Evolutionary conservation across 495 filamentous ascomycete species (phyloP), one percentile per base, ranked within the genome.

Genomic region (Aspergillus kassunensis): DNA sequence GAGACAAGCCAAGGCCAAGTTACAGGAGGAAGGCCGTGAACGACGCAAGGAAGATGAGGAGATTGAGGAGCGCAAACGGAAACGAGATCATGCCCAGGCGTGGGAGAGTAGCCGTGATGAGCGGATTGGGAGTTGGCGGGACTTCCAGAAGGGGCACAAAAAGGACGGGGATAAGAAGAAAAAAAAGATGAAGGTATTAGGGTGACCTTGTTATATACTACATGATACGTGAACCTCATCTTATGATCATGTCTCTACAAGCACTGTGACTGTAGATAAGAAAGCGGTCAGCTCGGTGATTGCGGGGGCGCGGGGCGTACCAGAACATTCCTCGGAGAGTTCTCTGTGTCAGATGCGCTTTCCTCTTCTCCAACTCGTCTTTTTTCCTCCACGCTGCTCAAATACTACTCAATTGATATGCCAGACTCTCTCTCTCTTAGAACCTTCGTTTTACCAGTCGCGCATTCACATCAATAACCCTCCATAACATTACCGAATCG

Each of bases 11-110:
- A 95, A 96, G 76, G 95, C 88, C 54, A 88, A 91, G 74, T 82
- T 97, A 86, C 89, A 93, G 66, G 93, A 99, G 73, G 93, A 99
- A 67, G 93, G 93, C 30, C 78, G 95, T 48, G 87, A 95, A 78
- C 83, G 95, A 77, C 81, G 84, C 63, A 88, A 86, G 65, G 83
- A 80, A 60, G 93, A 97, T 11, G 89, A 92, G 68, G 95, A 97
- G 72, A 41, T 87, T 13, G 89, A 90, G 63, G 82, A 78, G 62
- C 80, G 93, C 57, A 97, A 97, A 76, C 76, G 91, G 53, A 97
- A 96, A 80, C 77, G 95, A 44, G 90, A 97, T 64, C 84, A 90
- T 67, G 90, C 97, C 62, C 79, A 88, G 68, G 86, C 87, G 33
- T 99, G 95, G 95, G 93, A 98, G 75, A 80, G 86, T 64, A 95